These are phyloP conservation scores for Xylariaceae sp. DNA, from an alignment of 2,329 filamentous ascomycete species.

Conservation along the genomic window DNA sequence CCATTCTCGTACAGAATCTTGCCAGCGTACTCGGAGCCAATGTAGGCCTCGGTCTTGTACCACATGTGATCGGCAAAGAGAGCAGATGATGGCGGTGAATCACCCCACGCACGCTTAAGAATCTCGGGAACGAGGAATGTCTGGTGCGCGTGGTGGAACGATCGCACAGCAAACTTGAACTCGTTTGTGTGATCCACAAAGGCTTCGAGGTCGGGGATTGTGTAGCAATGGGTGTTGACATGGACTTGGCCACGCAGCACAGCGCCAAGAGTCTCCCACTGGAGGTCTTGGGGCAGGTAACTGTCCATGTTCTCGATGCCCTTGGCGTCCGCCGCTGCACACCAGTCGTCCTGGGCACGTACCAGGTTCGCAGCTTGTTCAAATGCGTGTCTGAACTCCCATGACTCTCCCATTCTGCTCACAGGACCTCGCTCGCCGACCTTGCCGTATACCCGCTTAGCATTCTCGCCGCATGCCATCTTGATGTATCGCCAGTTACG, in stretches of 20 bases:
- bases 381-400: constrained; percentile 63
- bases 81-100: constrained; percentile 50
- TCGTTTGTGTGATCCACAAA: constrained; percentile 67
- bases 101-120: constrained; percentile 52
- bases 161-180: constrained; percentile 61
- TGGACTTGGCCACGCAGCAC: constrained; percentile 62
- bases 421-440: constrained; percentile 49
- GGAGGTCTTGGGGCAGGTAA: constrained; percentile 58
- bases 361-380: constrained; percentile 55
- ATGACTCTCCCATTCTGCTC: constrained; percentile 63
- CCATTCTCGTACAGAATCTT: constrained; percentile 61
- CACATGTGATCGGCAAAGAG: constrained; percentile 69
- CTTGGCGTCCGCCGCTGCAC: constrained; percentile 46
- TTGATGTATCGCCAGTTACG: constrained; percentile 66
- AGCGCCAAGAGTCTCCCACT: constrained; percentile 59
- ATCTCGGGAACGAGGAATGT: constrained; percentile 63
- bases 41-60: constrained; percentile 64
- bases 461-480: constrained; percentile 70
- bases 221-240: constrained; percentile 69
- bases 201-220: constrained; percentile 61
- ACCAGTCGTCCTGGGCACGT: constrained; percentile 64
- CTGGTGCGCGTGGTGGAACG: constrained; percentile 66
- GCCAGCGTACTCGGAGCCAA: constrained; percentile 60
- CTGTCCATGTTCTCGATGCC: constrained; percentile 47
- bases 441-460: constrained; percentile 57